These are phyloP conservation scores for Globisporangium echinulatum DNA, from an alignment of 352 stramenopile species.

Conservation along the genomic window DNA sequence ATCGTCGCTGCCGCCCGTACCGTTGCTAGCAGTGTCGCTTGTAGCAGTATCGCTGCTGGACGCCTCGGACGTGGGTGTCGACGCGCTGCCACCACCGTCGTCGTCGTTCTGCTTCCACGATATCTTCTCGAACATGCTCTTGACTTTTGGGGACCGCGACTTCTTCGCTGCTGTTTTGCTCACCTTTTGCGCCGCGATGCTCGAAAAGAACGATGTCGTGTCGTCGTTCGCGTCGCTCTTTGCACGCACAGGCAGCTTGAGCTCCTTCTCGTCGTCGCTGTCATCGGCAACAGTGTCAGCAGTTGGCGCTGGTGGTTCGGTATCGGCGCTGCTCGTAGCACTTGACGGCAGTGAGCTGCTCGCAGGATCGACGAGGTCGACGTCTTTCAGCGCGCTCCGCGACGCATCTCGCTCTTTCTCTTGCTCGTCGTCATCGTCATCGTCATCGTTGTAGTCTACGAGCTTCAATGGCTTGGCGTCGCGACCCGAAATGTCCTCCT, in stretches of 20 bases:
- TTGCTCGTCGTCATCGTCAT: constrained; percentile 58
- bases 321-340: not conserved
- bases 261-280: constrained; percentile 30
- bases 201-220: constrained; percentile 41
- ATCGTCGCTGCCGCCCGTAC: constrained; percentile 18
- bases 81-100: constrained; percentile 2
- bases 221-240: constrained; percentile 56
- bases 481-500: constrained; percentile 42
- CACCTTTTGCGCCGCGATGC: constrained; percentile 32
- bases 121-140: constrained; percentile 78
- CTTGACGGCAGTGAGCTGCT: constrained; percentile 12
- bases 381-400: constrained; percentile 26
- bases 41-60: not conserved
- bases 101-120: constrained; percentile 45
- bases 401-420: constrained; percentile 35
- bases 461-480: constrained; percentile 44
- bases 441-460: constrained; percentile 66
- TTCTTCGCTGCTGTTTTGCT: constrained; percentile 26
- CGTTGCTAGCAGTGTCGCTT: not conserved
- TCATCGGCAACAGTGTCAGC: constrained; percentile 6
- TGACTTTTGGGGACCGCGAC: constrained; percentile 47
- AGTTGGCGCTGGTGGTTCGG: not conserved
- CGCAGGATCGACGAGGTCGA: constrained; percentile 14
- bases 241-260: constrained; percentile 53
- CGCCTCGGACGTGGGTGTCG: constrained; percentile 13